Base-by-base conservation (phyloP, 345 rosid genomes). In the Syzygium aromaticum region DNA sequence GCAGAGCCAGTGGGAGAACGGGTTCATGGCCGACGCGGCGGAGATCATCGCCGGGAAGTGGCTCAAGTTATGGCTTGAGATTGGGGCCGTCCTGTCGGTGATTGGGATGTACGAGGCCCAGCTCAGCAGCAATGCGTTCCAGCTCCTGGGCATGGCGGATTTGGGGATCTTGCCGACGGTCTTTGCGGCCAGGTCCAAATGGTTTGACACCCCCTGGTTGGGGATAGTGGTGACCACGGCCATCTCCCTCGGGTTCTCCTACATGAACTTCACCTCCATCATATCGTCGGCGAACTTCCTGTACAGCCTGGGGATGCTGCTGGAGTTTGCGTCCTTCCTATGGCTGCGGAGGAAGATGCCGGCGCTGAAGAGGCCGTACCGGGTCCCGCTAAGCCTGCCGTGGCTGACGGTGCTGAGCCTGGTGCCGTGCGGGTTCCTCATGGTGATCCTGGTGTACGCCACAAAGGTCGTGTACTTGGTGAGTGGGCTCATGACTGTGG, bases 191-290 rank as follows among this genome's bases (percentile, higher is more conserved):
- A 46, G 98, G 59, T 95, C 96, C 2, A 92, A 91, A 87, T 89
- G 93, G 94, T 96, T 95, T 88, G 87, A 90, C 87, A 96, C 98
- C 52, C 98, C 98, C 33, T 95, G 98, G 98, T 82, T 94, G 2
- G 98, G 98, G 87, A 95, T 96, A 27, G 84, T 93, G 52, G 7
- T 94, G 49, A 91, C 96, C 2, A 91, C 94, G 11, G 54, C 88
- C 64, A 91, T 95, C 86, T 85, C 93, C 5, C 23, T 92, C 9
- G 96, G 92, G 19, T 90, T 93, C 46, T 93, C 98, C 0, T 95
- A 88, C 88, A 85, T 96, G 96, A 22, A 77, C 86, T 93, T 92
- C 88, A 89, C 91, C 2, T 94, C 91, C 77, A 95, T 95, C 16
- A 89, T 96, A 40, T 91, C 95, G 4, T 89, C 96, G 1, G 98